Base-by-base conservation (phyloP, 2,329 filamentous ascomycete genomes). In the Cytospora piceae region DNA sequence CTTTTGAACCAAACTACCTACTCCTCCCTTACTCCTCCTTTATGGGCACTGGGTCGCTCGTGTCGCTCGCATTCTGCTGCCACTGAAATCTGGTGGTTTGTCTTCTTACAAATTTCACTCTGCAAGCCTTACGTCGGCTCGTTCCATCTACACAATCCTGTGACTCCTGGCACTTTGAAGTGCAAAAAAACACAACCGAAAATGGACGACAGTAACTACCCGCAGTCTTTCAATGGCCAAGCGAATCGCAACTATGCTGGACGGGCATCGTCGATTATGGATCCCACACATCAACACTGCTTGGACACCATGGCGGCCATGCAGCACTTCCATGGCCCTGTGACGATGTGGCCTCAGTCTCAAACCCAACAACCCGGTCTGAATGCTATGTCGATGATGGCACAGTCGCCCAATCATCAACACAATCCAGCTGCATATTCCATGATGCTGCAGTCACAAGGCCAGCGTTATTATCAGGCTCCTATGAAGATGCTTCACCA, bases 331-430 rank as follows among this genome's bases (percentile, higher is more conserved):
- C 66, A 68, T 31, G 56, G 37, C 31, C 59, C 66, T 22, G 32
- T 66, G 32, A 52, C 63, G 29, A 57, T 66, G 63, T 68, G 66
- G 66, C 66, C 63, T 29, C 58, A 65, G 11, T 54, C 61, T n/a
- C 63, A 61, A 4, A 22, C 63, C 9, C 66, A 65, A 27, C 51
- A 58, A 12, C n/a, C 58, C 27, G 53, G 46, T 14, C 31, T 61
- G 52, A 39, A 57, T 20, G 56, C 66, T 52, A 66, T 67, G 66
- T 59, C 66, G n/a, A 63, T 68, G 66, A 61, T 68, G 63, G 55
- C 60, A 24, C 63, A 65, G 52, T 24, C 29, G 27, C 60, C 55
- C 9, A 60, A 15, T 29, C 65, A 67, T 22, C 61, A 64, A 24
- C 58, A 63, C 52, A 66, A 57, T 34, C n/a, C 59, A 12, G 57